Evolutionary conservation across 2,329 filamentous ascomycete genomes (phyloP).

Genomic region (Ophiostoma himal-ulmi): DNA sequence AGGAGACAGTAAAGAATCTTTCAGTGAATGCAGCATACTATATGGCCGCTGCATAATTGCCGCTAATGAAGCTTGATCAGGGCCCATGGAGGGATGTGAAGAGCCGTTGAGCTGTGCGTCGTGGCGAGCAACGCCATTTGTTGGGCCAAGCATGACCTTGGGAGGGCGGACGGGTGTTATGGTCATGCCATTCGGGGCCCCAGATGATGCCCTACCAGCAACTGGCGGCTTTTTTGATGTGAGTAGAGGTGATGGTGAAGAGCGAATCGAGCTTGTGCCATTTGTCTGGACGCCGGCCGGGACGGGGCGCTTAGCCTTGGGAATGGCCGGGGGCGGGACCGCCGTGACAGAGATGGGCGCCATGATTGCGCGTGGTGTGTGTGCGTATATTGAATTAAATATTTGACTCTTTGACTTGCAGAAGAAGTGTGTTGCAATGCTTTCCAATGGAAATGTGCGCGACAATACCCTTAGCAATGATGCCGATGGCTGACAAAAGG

Average conservation of each 20-base stretch:
- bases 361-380: slow-evolving; percentile 36
- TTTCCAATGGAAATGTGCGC: background rate
- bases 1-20: background rate
- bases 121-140: slow-evolving; percentile 37
- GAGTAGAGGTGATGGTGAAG: slow-evolving; percentile 55
- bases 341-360: slow-evolving; percentile 48
- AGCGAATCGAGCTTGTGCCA: slow-evolving; percentile 51
- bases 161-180: slow-evolving; percentile 43
- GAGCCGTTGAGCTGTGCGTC: slow-evolving; percentile 12
- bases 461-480: background rate
- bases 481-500: background rate
- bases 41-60: background rate
- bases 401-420: background rate
- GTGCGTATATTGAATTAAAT: background rate
- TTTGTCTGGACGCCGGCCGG: slow-evolving; percentile 63
- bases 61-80: background rate
- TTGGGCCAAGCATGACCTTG: slow-evolving; percentile 40
- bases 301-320: slow-evolving; percentile 63
- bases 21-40: background rate
- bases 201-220: slow-evolving; percentile 40
- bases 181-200: slow-evolving; percentile 40
- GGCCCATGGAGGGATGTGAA: slow-evolving; percentile 29
- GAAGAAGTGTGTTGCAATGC: background rate
- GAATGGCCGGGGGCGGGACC: slow-evolving; percentile 38
- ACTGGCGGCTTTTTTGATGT: slow-evolving; percentile 49